Conservation (phyloP, 1,139 yeast species). For the Saccharomyces hybrid region DNA sequence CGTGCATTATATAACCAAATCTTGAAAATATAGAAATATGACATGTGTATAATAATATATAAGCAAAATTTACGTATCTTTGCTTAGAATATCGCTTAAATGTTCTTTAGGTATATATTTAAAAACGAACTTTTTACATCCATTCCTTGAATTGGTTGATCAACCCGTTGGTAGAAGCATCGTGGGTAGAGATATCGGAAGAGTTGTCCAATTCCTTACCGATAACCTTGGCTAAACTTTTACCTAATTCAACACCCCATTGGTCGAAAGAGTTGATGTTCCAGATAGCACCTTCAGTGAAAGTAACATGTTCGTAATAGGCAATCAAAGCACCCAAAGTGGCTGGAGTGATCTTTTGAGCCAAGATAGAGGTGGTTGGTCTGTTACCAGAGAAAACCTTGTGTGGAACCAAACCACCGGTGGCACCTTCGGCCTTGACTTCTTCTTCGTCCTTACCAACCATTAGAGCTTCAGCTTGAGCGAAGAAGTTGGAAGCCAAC, state of each 20-base stretch:
- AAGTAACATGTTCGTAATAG: conserved; percentile 93
- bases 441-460: conserved; percentile 84
- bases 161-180: conserved; percentile 82
- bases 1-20: not conserved
- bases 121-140: conserved; percentile 38
- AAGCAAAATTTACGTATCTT: not conserved
- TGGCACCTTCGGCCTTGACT: conserved; percentile 86
- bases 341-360: conserved; percentile 94
- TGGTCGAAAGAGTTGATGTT: conserved; percentile 98
- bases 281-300: conserved; percentile 98
- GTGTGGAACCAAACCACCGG: conserved; percentile 83
- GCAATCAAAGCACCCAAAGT: conserved; percentile 93
- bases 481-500: conserved; percentile 97
- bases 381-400: conserved; percentile 96
- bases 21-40: not conserved
- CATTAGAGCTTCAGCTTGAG: conserved; percentile 97
- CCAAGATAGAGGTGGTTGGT: conserved; percentile 95
- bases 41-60: not conserved
- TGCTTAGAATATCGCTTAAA: not conserved
- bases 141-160: conserved; percentile 92
- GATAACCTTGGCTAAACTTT: conserved; percentile 92
- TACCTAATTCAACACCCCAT: conserved; percentile 99
- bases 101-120: conserved; percentile 2
- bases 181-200: conserved; percentile 58
- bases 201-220: conserved; percentile 74